Percentiles rank a stretch among this genome's conserved stretches.
phyloP scores from a whole-genome alignment of 139 green algal genomes.

The Chlorella sp. region DNA sequence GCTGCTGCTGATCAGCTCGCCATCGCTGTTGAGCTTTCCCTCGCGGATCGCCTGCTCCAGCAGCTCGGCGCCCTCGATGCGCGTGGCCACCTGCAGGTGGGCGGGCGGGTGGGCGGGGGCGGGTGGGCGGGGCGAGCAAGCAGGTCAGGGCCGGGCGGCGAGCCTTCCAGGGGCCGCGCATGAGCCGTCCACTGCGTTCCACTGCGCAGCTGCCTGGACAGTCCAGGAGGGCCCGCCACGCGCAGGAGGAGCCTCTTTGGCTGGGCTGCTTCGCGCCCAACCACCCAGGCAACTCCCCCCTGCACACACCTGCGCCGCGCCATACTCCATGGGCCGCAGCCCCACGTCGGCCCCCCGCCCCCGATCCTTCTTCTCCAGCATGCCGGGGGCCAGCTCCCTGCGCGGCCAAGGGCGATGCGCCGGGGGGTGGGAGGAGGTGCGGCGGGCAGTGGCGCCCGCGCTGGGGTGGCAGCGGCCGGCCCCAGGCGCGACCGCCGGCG shows the following conservation, averaged over 20 bases:
- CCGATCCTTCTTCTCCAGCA: constrained; percentile 93
- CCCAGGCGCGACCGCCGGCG: too few species aligned
- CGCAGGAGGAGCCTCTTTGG: neutral
- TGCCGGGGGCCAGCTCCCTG: constrained; percentile 80
- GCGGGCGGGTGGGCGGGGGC: neutral
- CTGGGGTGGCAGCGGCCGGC: too few species aligned
- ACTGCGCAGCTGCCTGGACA: too few species aligned
- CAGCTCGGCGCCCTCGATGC: constrained; percentile 87
- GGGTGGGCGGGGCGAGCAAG: neutral
- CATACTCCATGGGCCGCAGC: constrained; percentile 59
- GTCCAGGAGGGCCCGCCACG: too few species aligned
- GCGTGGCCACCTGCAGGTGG: constrained; percentile 34
- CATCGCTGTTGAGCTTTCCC: constrained; percentile 37
- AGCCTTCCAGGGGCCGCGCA: too few species aligned
- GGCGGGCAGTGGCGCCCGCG: too few species aligned
- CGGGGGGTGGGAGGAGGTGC: neutral
- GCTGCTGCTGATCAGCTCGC: constrained; percentile 33
- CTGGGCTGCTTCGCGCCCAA: neutral
- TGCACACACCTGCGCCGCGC: constrained; percentile 28
- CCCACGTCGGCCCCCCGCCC: constrained; percentile 77
- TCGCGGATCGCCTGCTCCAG: constrained; percentile 67
- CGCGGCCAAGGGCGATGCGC: neutral
- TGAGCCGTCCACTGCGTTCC: too few species aligned
- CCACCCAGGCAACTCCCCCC: neutral
- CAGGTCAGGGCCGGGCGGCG: too few species aligned